Conservation (phyloP, 73 alveolate species). For the Urostyla sp. region DNA sequence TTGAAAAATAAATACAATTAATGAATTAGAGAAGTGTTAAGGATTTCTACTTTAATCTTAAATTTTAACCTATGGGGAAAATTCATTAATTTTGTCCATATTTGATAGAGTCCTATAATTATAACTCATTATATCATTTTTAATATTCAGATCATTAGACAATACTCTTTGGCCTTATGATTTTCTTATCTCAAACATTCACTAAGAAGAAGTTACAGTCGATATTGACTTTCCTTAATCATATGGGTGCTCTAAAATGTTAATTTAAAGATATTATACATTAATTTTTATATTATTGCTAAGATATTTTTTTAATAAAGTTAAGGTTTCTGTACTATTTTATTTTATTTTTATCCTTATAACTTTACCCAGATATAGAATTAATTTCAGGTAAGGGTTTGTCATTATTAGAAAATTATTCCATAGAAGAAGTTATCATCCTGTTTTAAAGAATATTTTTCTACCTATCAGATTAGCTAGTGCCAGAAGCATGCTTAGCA, state of each 20-base stretch:
- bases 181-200: not conserved
- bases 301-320: conserved; percentile 25
- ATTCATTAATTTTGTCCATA: conserved; percentile 4
- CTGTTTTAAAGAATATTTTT: too few species aligned
- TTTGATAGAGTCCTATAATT: conserved; percentile 6
- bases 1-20: not conserved
- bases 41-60: not conserved
- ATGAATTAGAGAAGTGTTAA: not conserved
- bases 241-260: too few species aligned
- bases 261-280: not conserved
- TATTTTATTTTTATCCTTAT: too few species aligned
- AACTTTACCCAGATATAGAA: too few species aligned
- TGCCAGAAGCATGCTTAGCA: too few species aligned
- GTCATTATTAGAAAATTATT: too few species aligned
- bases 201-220: not conserved
- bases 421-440: too few species aligned
- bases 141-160: not conserved
- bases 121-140: not conserved
- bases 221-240: too few species aligned
- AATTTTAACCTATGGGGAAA: not conserved
- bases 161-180: not conserved
- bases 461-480: too few species aligned
- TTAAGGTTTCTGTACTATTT: too few species aligned
- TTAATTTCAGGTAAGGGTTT: too few species aligned
- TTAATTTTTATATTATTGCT: not conserved